Base-by-base conservation (phyloP, 176 grass and related monocot species). In the Carex littledalei region DNA sequence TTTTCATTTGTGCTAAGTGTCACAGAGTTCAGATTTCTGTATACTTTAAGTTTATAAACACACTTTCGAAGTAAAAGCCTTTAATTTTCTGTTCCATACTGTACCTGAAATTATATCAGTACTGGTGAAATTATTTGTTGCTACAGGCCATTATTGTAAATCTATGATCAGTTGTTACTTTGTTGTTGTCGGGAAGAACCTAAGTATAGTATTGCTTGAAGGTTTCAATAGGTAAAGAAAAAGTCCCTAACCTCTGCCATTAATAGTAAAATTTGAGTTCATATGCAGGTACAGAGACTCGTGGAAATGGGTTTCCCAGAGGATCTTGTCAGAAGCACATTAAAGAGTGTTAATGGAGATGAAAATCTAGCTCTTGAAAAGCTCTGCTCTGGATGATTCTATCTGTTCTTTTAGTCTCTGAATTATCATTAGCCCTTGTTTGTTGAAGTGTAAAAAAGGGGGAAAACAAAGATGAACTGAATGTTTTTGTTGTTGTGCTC, bases 291-390 rank as follows among this genome's bases (percentile, higher is more conserved):
- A 12, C 90, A 92, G 90, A 99, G 90, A 87, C 90, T 99, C 22
- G 88, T 94, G 21, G 97, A 99, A 85, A 99, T 99, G 97, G 97
- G 97, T 63, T 99, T 99, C 79, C 87, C 97, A 4, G 97, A 99
- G 84, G 97, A 92, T 35, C 47, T 88, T 59, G 97, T 99, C 81
- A 95, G 90, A 93, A 96, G 84, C 87, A 67, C 87, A 5, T 77
- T 99, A 85, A 88, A 90, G 81, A 96, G 87, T 32, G 97, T 96
- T 4, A 95, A 99, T 54, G 93, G 93, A 0, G 97, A 96, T 9
- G 97, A 99, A 92, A 94, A 94, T 86, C 86, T 88, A 89, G 97
- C 97, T 74, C 91, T 99, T 6, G 97, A 99, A 88, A 96, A 84
- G 90, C 91, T 99, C 15, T 99, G 93, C 79, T 94, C 97, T 18